Percentiles rank a stretch among this genome's conserved stretches.
Evolutionary conservation across 169 alveolate species (phyloP).

Genomic region (Babesia caballi): DNA sequence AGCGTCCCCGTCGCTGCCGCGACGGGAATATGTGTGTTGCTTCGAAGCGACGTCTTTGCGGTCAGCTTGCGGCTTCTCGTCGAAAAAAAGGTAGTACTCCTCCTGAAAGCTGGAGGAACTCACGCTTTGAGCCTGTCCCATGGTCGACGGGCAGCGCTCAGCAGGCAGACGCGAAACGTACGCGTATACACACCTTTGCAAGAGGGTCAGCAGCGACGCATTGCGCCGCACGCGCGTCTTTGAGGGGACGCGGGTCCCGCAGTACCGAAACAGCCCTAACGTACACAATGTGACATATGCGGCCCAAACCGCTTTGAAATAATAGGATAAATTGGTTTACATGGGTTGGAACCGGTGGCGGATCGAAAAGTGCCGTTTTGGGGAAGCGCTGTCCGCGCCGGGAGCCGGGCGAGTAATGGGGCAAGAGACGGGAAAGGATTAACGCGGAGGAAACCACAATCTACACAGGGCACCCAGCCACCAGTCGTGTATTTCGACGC

Average conservation of each 20-base stretch:
- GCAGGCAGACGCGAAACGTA: background rate
- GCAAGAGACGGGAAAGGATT: constrained; percentile 11
- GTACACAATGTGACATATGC: background rate
- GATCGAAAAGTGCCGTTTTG: background rate
- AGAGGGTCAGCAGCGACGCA: no score
- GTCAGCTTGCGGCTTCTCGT: background rate
- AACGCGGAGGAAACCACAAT: background rate
- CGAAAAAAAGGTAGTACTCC: constrained; percentile 34
- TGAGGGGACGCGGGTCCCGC: no score
- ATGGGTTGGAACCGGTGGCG: background rate
- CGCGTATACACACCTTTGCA: constrained; percentile 5
- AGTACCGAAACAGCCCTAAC: no score
- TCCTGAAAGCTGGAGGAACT: constrained; percentile 22
- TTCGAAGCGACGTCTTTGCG: background rate
- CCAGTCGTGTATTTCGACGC: background rate
- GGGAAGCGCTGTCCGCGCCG: background rate
- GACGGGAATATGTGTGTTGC: no score
- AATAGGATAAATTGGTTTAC: background rate
- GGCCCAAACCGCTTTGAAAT: background rate
- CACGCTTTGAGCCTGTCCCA: constrained; percentile 35
- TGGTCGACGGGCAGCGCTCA: background rate
- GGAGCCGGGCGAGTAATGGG: constrained; percentile 14
- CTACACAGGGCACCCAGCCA: background rate
- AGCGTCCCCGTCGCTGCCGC: background rate
- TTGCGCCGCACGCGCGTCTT: no score